phyloP scores from a whole-genome alignment of 768 basidiomycete species.

The Boletales sp. region DNA sequence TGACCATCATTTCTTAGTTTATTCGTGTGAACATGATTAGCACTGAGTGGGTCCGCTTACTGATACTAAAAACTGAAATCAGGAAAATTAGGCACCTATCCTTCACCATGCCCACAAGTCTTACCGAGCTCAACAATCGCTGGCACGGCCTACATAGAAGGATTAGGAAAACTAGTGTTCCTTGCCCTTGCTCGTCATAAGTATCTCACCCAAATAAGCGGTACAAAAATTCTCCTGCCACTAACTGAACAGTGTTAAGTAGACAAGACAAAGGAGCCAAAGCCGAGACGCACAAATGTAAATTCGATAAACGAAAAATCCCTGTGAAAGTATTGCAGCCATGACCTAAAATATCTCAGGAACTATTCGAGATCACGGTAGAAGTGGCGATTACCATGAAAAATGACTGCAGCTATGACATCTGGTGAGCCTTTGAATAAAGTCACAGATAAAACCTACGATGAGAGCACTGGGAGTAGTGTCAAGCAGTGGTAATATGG shows the following conservation, averaged over 20 bases:
- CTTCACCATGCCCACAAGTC: neutral
- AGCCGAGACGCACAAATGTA: conserved; percentile 1
- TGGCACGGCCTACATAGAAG: neutral
- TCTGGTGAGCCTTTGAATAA: too few relatives aligned
- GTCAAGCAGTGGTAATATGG: neutral
- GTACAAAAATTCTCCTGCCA: neutral
- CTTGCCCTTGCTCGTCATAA: conserved; percentile 14
- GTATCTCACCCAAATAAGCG: conserved; percentile 1
- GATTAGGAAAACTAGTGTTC: neutral
- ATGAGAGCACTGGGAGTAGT: conserved; percentile 1
- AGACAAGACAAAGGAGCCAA: neutral
- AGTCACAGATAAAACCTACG: neutral
- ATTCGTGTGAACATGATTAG: too few relatives aligned
- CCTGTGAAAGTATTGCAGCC: conserved; percentile 1
- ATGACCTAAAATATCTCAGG: neutral
- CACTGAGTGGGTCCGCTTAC: too few relatives aligned
- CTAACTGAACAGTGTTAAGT: conserved; percentile 1
- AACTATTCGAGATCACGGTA: too few relatives aligned
- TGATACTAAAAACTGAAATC: too few relatives aligned
- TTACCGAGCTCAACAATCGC: neutral
- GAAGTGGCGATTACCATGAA: too few relatives aligned
- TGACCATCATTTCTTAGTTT: too few relatives aligned
- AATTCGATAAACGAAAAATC: conserved; percentile 6
- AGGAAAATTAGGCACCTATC: too few relatives aligned
- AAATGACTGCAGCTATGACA: neutral